Evolutionary conservation across 2,329 filamentous ascomycete species (phyloP).

Genomic region (Cytospora piceae): DNA sequence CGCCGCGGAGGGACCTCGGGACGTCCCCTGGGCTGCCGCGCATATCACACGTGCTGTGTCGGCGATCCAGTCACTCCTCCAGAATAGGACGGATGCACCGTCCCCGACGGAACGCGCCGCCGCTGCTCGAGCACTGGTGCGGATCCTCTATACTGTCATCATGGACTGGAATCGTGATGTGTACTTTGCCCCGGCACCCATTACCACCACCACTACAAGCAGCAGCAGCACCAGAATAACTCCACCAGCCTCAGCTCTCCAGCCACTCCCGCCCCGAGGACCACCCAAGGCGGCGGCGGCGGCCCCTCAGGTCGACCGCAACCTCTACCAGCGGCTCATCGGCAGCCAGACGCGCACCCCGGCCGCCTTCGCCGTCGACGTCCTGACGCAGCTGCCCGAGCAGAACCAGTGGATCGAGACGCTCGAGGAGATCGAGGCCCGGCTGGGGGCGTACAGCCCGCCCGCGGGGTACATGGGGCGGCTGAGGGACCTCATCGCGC

Average conservation of each 20-base stretch:
- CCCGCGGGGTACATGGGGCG: constrained; percentile 38
- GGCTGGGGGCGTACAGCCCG: constrained; percentile 34
- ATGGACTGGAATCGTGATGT: constrained; percentile 29
- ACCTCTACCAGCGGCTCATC: constrained; percentile 54
- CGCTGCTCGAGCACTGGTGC: constrained; percentile 52
- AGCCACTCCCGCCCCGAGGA: background rate
- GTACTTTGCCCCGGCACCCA: background rate
- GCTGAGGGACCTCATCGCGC: constrained; percentile 37
- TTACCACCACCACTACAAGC: background rate
- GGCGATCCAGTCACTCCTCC: constrained; percentile 49
- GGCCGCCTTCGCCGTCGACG: constrained; percentile 50
- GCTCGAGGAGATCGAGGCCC: constrained; percentile 41
- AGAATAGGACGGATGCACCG: constrained; percentile 41
- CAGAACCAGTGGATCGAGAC: constrained; percentile 49
- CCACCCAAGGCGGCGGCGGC: background rate
- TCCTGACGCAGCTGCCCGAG: constrained; percentile 49
- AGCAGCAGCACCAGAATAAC: constrained; percentile 27
- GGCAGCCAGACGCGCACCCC: constrained; percentile 46
- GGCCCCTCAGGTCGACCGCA: constrained; percentile 39
- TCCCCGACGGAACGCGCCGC: constrained; percentile 45
- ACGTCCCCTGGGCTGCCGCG: constrained; percentile 54
- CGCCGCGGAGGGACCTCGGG: constrained; percentile 39
- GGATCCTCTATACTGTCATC: constrained; percentile 51
- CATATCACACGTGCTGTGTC: constrained; percentile 50
- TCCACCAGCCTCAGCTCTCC: background rate